Evolutionary conservation across 495 filamentous ascomycete species (phyloP).

Genomic region (Neurospora discreta): DNA sequence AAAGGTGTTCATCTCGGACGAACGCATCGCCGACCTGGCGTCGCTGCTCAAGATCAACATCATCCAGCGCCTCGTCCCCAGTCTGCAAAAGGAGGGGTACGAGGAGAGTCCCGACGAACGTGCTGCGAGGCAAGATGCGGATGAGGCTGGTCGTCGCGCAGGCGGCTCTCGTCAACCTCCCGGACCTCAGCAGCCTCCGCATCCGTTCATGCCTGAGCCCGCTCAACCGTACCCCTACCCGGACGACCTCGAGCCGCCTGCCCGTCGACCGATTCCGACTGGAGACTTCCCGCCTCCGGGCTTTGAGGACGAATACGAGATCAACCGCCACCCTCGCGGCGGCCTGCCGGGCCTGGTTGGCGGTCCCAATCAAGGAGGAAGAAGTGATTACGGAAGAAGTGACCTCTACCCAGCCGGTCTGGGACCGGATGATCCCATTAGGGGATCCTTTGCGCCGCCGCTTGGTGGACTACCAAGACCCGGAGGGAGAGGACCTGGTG

Average conservation of each 20-base stretch:
- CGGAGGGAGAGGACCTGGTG: neutral
- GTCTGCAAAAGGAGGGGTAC: constrained; percentile 65
- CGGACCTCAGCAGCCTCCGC: too few species aligned
- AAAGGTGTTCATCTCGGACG: constrained; percentile 61
- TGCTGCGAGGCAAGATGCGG: constrained; percentile 19
- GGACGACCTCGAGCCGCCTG: constrained; percentile 52
- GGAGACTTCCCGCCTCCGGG: constrained; percentile 79
- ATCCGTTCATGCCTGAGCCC: constrained; percentile 33
- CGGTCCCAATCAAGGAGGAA: constrained; percentile 12
- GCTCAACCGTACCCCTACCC: constrained; percentile 56
- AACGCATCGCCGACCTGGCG: constrained; percentile 56
- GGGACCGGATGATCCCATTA: constrained; percentile 72
- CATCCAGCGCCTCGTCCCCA: constrained; percentile 68
- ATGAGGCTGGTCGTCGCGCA: constrained; percentile 17
- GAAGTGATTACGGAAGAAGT: constrained; percentile 55
- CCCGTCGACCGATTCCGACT: constrained; percentile 53
- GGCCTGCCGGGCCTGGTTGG: constrained; percentile 20
- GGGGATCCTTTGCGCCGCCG: constrained; percentile 40
- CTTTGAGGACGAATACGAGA: constrained; percentile 89
- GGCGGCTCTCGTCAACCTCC: constrained; percentile 6
- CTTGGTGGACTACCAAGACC: constrained; percentile 21
- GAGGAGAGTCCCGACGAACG: constrained; percentile 37
- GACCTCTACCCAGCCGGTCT: constrained; percentile 84
- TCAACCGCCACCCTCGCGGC: constrained; percentile 55
- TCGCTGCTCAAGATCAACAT: constrained; percentile 60